A percentile compares a stretch with the other conserved stretches of the same genome.
Conservation (phyloP, 768 basidiomycete genomes). For the Tricholoma saponaceum region DNA sequence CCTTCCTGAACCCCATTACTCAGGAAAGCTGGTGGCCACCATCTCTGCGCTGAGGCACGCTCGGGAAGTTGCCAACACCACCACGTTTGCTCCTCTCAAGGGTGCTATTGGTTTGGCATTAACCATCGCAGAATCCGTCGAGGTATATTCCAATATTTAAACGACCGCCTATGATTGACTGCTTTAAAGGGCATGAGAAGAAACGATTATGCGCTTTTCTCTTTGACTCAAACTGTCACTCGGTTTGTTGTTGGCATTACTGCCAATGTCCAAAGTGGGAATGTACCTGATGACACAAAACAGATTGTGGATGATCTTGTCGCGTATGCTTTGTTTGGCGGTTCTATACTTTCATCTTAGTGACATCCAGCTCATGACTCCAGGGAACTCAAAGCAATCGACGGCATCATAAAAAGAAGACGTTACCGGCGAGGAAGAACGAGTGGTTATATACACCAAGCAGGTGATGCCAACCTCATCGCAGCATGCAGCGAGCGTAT, state of each 20-base stretch:
- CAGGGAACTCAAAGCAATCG: constrained; percentile 2
- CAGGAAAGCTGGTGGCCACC: neutral
- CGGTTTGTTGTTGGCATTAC: constrained; percentile 1
- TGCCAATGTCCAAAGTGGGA: neutral
- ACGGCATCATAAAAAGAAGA: neutral
- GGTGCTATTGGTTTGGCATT: neutral
- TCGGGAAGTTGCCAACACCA: neutral
- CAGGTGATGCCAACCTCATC: constrained; percentile 1
- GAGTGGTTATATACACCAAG: neutral
- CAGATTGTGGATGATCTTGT: constrained; percentile 3
- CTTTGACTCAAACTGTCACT: neutral
- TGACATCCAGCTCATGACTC: neutral
- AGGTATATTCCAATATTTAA: neutral
- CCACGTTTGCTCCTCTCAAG: neutral
- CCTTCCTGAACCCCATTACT: neutral
- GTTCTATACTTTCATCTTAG: neutral
- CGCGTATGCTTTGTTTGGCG: neutral
- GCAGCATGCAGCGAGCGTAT: constrained; percentile 1
- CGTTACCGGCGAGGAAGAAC: neutral
- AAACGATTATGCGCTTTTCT: constrained; percentile 1
- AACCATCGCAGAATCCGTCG: constrained; percentile 2
- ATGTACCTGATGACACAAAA: neutral
- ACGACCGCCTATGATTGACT: neutral
- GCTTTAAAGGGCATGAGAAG: constrained; percentile 1
- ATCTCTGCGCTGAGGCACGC: neutral